A percentile compares a stretch with the other conserved stretches of the same genome.
Conservation (phyloP, 73 alveolate genomes). For the Strombidium stylifer region DNA sequence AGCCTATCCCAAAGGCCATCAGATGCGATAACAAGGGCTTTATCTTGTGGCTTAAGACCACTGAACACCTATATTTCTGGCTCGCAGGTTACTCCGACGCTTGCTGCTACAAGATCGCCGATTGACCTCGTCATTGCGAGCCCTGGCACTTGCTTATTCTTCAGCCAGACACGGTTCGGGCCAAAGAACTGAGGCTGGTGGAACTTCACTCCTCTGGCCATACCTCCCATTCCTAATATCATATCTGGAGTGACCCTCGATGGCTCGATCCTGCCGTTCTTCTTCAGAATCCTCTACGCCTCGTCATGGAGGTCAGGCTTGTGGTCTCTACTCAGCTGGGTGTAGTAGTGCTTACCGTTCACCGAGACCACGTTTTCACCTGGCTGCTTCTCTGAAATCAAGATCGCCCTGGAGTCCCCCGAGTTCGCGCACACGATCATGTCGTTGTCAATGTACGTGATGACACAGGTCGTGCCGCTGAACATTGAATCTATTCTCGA, state of each 20-base stretch:
- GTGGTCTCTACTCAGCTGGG: conserved; percentile 46
- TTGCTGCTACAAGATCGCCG: conserved; percentile 58
- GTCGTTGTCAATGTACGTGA: conserved; percentile 14
- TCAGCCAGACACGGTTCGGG: conserved; percentile 62
- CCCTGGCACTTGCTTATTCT: conserved; percentile 52
- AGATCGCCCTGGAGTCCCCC: conserved; percentile 63
- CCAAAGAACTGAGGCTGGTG: conserved; percentile 48
- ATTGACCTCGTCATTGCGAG: conserved; percentile 62
- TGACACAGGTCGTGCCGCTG: conserved; percentile 51
- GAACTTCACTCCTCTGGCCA: no score
- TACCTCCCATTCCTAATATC: conserved; percentile 7
- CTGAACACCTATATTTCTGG: conserved; percentile 29
- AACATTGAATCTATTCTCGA: conserved; percentile 28
- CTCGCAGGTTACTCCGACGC: conserved; percentile 53
- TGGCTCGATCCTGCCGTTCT: conserved; percentile 43
- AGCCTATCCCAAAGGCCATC: conserved; percentile 71
- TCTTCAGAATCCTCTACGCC: conserved; percentile 24
- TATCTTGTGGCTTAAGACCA: neutral
- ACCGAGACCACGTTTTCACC: no score
- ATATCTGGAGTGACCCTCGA: conserved; percentile 13
- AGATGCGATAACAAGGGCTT: conserved; percentile 52
- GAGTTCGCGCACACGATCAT: conserved; percentile 55
- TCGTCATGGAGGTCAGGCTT: conserved; percentile 59
- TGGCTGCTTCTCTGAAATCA: conserved; percentile 13
- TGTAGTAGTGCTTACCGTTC: conserved; percentile 25